phyloP scores from a whole-genome alignment of 495 filamentous ascomycete species.

The Penicillium malachiteum region DNA sequence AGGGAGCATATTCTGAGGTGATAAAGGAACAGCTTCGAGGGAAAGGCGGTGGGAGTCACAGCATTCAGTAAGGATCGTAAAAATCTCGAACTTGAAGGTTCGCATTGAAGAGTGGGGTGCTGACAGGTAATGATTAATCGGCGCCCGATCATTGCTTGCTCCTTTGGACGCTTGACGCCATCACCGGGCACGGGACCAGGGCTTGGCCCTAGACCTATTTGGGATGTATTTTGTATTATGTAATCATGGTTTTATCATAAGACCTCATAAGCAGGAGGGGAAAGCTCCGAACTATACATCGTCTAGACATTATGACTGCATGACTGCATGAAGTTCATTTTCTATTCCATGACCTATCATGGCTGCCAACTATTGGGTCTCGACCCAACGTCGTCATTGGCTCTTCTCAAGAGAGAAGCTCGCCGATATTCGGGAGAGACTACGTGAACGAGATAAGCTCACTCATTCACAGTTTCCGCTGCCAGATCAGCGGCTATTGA shows the following conservation, averaged over 20 bases:
- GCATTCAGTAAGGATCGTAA: slow-evolving; percentile 2
- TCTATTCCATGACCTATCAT: slow-evolving; percentile 44
- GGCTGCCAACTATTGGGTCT: slow-evolving; percentile 97
- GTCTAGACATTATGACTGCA: neutral
- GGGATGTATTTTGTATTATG: slow-evolving; percentile 12
- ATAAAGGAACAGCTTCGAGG: neutral
- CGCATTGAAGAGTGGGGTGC: slow-evolving; percentile 14
- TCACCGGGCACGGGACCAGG: slow-evolving; percentile 36
- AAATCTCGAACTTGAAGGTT: slow-evolving; percentile 7
- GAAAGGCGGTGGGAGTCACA: neutral
- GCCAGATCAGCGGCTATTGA: slow-evolving; percentile 76
- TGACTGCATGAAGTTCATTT: neutral
- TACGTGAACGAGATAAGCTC: slow-evolving; percentile 69
- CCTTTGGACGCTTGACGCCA: slow-evolving; percentile 31
- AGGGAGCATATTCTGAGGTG: slow-evolving; percentile 14
- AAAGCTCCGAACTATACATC: slow-evolving; percentile 1
- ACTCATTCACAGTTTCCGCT: slow-evolving; percentile 76
- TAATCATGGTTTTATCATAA: slow-evolving; percentile 6
- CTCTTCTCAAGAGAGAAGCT: slow-evolving; percentile 81
- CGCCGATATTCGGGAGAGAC: slow-evolving; percentile 64
- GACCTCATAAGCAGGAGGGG: neutral
- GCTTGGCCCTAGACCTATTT: slow-evolving; percentile 38
- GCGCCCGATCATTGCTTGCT: slow-evolving; percentile 38
- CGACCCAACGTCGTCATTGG: slow-evolving; percentile 87
- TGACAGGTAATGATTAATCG: slow-evolving; percentile 31